phyloP scores from a whole-genome alignment of 148 eudicot species.

The Arbutus unedo region DNA sequence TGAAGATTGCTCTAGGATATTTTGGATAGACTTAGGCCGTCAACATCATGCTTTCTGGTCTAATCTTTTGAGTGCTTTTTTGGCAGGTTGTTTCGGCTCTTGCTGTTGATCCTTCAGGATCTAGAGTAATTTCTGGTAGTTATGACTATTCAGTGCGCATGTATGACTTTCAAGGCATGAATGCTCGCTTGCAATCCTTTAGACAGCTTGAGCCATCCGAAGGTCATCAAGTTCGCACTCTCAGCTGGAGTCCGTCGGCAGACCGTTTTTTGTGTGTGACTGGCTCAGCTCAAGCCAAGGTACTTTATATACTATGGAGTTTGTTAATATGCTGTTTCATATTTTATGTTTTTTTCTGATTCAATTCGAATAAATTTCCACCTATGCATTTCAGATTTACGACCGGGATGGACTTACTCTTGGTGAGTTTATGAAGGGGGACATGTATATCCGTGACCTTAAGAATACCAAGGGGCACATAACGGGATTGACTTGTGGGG shows the following conservation, averaged over 20 bases:
- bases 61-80: not conserved
- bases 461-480: conserved; percentile 99
- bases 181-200: conserved; percentile 79
- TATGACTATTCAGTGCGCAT: conserved; percentile 85
- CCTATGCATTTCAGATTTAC: conserved; percentile 51
- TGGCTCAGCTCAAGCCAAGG: conserved; percentile 99
- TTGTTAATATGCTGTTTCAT: not conserved
- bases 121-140: conserved; percentile 95
- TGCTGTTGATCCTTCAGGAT: conserved; percentile 90
- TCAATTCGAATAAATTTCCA: not conserved
- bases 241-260: conserved; percentile 96
- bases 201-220: conserved; percentile 97
- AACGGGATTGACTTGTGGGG: conserved; percentile 93
- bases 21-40: not conserved
- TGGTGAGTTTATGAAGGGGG: conserved; percentile 93
- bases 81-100: conserved; percentile 91
- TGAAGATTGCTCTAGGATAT: not conserved
- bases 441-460: conserved; percentile 98
- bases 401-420: conserved; percentile 97
- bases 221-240: conserved; percentile 91
- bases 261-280: conserved; percentile 88
- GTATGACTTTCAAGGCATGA: conserved; percentile 99
- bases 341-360: not conserved
- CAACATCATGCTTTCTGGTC: not conserved
- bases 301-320: conserved; percentile 16